Evolutionary conservation across 305 asterid genomes (phyloP).

Genomic region (Solanum hybrid): DNA sequence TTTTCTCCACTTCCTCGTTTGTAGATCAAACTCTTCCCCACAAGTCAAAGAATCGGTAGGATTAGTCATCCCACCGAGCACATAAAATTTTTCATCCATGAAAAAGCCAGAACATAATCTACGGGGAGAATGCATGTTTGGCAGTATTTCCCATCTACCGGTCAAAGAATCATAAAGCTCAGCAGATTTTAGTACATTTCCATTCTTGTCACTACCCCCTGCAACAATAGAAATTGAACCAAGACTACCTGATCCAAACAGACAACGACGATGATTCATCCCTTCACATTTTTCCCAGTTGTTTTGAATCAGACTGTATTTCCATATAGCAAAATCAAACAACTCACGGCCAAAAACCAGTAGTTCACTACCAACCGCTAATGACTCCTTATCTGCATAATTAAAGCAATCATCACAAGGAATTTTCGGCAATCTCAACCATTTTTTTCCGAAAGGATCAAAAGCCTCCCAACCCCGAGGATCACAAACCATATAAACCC

Average conservation of each 20-base stretch:
- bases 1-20: constrained; percentile 62
- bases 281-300: constrained; percentile 61
- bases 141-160: constrained; percentile 66
- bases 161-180: constrained; percentile 62
- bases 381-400: constrained; percentile 69
- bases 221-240: constrained; percentile 71
- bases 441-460: constrained; percentile 54
- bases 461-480: constrained; percentile 92
- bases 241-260: constrained; percentile 62
- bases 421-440: constrained; percentile 70
- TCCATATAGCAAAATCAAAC: constrained; percentile 74
- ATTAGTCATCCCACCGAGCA: constrained; percentile 76
- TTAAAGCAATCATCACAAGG: constrained; percentile 85
- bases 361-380: constrained; percentile 66
- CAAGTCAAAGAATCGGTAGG: constrained; percentile 60
- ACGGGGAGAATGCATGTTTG: constrained; percentile 77
- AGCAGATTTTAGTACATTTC: constrained; percentile 61
- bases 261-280: constrained; percentile 71
- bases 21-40: constrained; percentile 70
- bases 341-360: constrained; percentile 78
- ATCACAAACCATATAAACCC: constrained; percentile 86
- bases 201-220: constrained; percentile 69
- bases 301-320: constrained; percentile 40
- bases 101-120: constrained; percentile 72
- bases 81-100: constrained; percentile 72